phyloP scores from a whole-genome alignment of 2,329 filamentous ascomycete species.

The Clarireedia homoeocarpa region DNA sequence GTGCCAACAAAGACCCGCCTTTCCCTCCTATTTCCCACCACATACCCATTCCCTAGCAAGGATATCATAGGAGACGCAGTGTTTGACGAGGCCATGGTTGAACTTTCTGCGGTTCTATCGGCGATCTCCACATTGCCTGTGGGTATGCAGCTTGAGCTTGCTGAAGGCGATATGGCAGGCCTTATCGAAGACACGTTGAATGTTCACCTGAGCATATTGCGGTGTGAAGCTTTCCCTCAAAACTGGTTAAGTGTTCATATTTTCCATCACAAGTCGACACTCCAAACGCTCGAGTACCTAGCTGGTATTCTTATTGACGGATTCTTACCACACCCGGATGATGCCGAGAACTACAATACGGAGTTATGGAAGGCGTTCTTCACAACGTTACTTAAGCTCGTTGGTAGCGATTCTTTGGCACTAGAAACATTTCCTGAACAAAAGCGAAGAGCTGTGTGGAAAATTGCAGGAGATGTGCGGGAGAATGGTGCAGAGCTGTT shows the following conservation, averaged over 20 bases:
- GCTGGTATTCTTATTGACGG: slow-evolving; percentile 72
- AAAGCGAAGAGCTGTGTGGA: slow-evolving; percentile 94
- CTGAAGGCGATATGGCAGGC: slow-evolving; percentile 64
- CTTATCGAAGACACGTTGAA: slow-evolving; percentile 73
- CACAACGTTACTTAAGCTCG: slow-evolving; percentile 76
- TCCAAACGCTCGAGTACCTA: slow-evolving; percentile 77
- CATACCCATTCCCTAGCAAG: slow-evolving; percentile 81
- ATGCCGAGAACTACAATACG: slow-evolving; percentile 75
- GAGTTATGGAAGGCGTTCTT: slow-evolving; percentile 94
- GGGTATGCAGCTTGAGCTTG: slow-evolving; percentile 68
- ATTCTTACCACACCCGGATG: slow-evolving; percentile 81
- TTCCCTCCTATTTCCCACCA: slow-evolving; percentile 81
- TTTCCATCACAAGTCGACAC: slow-evolving; percentile 83
- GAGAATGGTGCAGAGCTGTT: slow-evolving; percentile 85
- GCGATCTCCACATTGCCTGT: slow-evolving; percentile 68
- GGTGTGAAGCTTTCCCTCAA: slow-evolving; percentile 80
- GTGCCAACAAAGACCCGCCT: slow-evolving; percentile 54
- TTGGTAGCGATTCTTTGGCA: slow-evolving; percentile 80
- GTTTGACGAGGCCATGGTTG: slow-evolving; percentile 82
- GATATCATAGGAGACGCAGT: slow-evolving; percentile 47
- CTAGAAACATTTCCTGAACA: slow-evolving; percentile 96
- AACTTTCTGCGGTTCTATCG: slow-evolving; percentile 81
- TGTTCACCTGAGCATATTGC: slow-evolving; percentile 81
- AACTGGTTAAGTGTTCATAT: slow-evolving; percentile 92
- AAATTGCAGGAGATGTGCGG: slow-evolving; percentile 93